These are phyloP conservation scores for Aureobasidium zeae DNA, from an alignment of 2,329 filamentous ascomycete genomes.

Conservation along the genomic window DNA sequence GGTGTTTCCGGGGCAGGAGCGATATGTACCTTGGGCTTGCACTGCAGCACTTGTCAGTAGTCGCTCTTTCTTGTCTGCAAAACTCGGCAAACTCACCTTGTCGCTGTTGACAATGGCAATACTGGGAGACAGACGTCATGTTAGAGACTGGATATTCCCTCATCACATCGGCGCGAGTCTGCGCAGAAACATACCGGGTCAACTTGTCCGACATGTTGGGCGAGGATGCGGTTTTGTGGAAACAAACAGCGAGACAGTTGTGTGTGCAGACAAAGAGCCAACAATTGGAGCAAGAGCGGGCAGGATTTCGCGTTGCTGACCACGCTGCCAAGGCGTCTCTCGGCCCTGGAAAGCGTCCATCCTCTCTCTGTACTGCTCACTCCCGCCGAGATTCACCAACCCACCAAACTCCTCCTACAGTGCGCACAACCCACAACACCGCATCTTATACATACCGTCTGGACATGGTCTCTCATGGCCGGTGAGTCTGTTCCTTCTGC, in stretches of 20 bases:
- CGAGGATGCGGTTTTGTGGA: not conserved
- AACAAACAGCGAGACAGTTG: conserved; percentile 1
- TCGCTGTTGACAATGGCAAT: conserved; percentile 98
- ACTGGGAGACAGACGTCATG: conserved; percentile 47
- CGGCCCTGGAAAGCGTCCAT: too few species aligned
- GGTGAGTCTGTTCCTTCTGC: conserved; percentile 42
- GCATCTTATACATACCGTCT: conserved; percentile 16
- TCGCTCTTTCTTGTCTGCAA: conserved; percentile 17
- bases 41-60: conserved; percentile 42
- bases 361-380: too few species aligned
- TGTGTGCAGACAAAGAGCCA: too few species aligned
- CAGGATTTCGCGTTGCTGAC: too few species aligned
- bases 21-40: conserved; percentile 81
- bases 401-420: too few species aligned
- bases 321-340: too few species aligned
- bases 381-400: too few species aligned
- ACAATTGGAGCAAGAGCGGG: too few species aligned
- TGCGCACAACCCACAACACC: conserved; percentile 4
- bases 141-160: conserved; percentile 17
- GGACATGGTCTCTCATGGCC: conserved; percentile 43
- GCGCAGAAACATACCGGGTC: conserved; percentile 60
- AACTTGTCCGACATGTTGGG: conserved; percentile 77
- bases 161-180: not conserved
- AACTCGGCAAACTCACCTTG: conserved; percentile 56
- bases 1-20: conserved; percentile 12